Percentiles rank a stretch among this genome's conserved stretches.
Evolutionary conservation across 1,284 basidiomycete species (phyloP).

Genomic region (Ustilago vetiveriae): DNA sequence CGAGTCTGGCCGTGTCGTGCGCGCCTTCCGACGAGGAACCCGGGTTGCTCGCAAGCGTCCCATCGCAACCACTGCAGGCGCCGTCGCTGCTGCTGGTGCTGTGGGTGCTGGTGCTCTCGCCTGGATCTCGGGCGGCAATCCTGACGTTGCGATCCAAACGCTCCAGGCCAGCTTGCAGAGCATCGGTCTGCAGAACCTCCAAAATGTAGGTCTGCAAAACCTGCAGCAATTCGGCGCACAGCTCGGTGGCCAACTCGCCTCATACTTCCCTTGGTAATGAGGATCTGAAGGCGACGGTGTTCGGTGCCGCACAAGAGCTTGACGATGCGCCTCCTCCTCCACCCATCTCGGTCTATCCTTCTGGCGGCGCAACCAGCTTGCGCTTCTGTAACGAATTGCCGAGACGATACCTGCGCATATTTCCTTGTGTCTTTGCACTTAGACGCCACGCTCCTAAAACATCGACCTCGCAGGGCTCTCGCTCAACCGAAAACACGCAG

Average conservation of each 20-base stretch:
- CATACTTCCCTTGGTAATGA: constrained; percentile 36
- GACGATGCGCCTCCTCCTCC: constrained; percentile 1
- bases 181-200: constrained; percentile 49
- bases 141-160: constrained; percentile 50
- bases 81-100: constrained; percentile 59
- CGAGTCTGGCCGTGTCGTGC: constrained; percentile 40
- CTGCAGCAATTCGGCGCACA: constrained; percentile 30
- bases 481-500: too few species aligned
- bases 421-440: too few species aligned
- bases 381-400: neutral
- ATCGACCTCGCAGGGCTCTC: too few species aligned
- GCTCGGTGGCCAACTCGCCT: constrained; percentile 39
- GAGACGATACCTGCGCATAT: constrained; percentile 45
- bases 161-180: constrained; percentile 57
- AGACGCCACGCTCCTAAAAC: too few species aligned
- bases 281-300: neutral
- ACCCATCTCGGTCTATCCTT: constrained; percentile 29
- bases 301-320: neutral
- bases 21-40: constrained; percentile 47
- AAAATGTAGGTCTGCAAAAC: constrained; percentile 48
- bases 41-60: constrained; percentile 52
- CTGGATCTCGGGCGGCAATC: constrained; percentile 60
- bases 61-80: constrained; percentile 56
- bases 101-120: constrained; percentile 60
- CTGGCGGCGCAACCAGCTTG: neutral